Evolutionary conservation across 1,139 yeast genomes (phyloP).

Genomic region (Candida pseudoviswanathii): DNA sequence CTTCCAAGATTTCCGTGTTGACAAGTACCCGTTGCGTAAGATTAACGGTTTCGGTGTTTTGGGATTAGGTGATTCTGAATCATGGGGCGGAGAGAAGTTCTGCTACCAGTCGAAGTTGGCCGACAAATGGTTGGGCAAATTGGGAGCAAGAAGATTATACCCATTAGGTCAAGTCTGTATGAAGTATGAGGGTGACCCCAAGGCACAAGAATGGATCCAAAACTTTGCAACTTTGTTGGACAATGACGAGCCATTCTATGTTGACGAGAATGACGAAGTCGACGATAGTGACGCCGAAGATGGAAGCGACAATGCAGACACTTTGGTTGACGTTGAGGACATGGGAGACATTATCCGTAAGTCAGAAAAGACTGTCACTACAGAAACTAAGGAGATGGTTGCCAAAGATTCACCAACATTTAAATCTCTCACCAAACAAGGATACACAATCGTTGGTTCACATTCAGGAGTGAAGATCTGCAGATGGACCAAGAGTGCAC

Average conservation of each 20-base stretch:
- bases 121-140: slow-evolving; percentile 74
- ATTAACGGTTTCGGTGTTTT: slow-evolving; percentile 81
- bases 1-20: slow-evolving; percentile 81
- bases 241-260: slow-evolving; percentile 68
- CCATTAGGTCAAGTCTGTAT: slow-evolving; percentile 88
- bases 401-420: slow-evolving; percentile 88
- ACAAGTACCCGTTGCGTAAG: slow-evolving; percentile 69
- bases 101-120: slow-evolving; percentile 83
- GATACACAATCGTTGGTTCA: slow-evolving; percentile 89
- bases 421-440: slow-evolving; percentile 87
- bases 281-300: slow-evolving; percentile 46
- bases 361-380: slow-evolving; percentile 30
- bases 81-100: slow-evolving; percentile 76
- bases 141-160: slow-evolving; percentile 82
- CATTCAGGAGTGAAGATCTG: slow-evolving; percentile 96
- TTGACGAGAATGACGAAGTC: slow-evolving; percentile 42
- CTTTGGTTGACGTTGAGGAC: slow-evolving; percentile 81
- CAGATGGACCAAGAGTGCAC: slow-evolving; percentile 94
- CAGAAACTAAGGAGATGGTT: slow-evolving; percentile 79
- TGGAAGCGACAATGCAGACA: slow-evolving; percentile 44
- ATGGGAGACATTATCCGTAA: slow-evolving; percentile 65
- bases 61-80: slow-evolving; percentile 86
- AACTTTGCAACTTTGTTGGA: slow-evolving; percentile 58
- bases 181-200: slow-evolving; percentile 66
- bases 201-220: slow-evolving; percentile 67